Percentiles rank a stretch among this genome's conserved stretches.
Conservation (phyloP, 345 rosid genomes). For the Turnera subulata region DNA sequence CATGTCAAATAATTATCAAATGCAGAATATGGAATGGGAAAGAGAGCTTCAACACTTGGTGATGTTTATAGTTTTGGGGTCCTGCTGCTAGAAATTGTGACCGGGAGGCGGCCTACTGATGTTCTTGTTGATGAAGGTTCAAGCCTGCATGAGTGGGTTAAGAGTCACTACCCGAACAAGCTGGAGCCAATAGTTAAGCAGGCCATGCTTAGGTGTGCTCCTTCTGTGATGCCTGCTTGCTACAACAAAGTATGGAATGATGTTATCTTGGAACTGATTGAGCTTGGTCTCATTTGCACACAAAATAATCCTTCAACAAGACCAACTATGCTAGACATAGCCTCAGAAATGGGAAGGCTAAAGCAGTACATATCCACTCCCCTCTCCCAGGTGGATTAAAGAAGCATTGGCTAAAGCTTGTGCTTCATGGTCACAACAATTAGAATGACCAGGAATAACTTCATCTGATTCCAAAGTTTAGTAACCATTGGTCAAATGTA, state of each 20-base stretch:
- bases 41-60: constrained; percentile 68
- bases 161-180: constrained; percentile 61
- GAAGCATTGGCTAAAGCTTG: constrained; percentile 24
- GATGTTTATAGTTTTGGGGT: constrained; percentile 92
- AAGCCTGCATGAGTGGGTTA: constrained; percentile 72
- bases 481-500: constrained; percentile 15
- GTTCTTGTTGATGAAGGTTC: constrained; percentile 52
- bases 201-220: constrained; percentile 44
- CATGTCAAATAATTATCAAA: neutral
- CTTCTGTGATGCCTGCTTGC: constrained; percentile 26
- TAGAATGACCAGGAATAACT: neutral
- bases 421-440: constrained; percentile 11
- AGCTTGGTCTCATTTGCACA: constrained; percentile 80
- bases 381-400: constrained; percentile 26
- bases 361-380: constrained; percentile 58
- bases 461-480: neutral
- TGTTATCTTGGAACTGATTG: constrained; percentile 65
- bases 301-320: constrained; percentile 68
- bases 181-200: constrained; percentile 55
- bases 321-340: constrained; percentile 80
- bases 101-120: constrained; percentile 71
- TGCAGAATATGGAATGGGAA: constrained; percentile 86
- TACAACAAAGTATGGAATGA: constrained; percentile 45
- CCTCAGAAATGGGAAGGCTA: constrained; percentile 64
- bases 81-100: constrained; percentile 63